A percentile compares a stretch with the other conserved stretches of the same genome.
Evolutionary conservation across 768 basidiomycete genomes (phyloP).

Genomic region (Leucocoprinus birnbaumii): DNA sequence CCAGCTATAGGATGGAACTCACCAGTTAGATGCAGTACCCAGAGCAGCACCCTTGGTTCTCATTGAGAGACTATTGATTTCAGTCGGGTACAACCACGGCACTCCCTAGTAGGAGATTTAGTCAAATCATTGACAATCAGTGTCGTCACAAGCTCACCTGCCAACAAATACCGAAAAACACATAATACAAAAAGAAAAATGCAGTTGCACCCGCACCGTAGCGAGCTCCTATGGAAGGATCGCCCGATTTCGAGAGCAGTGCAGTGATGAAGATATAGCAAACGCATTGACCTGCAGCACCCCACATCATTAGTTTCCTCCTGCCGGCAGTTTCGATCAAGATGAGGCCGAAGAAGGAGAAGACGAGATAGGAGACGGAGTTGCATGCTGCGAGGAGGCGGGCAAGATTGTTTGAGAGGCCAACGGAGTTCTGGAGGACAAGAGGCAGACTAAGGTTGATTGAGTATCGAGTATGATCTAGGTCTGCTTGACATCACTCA

Average conservation of each 20-base stretch:
- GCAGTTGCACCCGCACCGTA: conserved; percentile 43
- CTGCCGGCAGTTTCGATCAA: conserved; percentile 48
- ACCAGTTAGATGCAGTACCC: conserved; percentile 48
- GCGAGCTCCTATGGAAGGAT: conserved; percentile 25
- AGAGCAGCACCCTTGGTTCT: conserved; percentile 47
- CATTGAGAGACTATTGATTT: conserved; percentile 50
- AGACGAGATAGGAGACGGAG: conserved; percentile 46
- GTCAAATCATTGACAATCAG: background rate
- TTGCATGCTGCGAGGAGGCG: conserved; percentile 51
- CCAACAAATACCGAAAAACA: conserved; percentile 52
- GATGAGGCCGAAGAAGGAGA: conserved; percentile 42
- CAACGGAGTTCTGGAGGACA: conserved; percentile 49
- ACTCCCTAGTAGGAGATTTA: conserved; percentile 30
- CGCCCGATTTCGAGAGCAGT: conserved; percentile 33
- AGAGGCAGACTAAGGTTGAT: conserved; percentile 34
- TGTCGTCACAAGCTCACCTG: conserved; percentile 30
- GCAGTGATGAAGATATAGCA: conserved; percentile 44
- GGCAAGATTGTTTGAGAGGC: conserved; percentile 44
- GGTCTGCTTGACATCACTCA: conserved; percentile 16
- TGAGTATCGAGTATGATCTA: background rate
- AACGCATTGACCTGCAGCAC: conserved; percentile 45
- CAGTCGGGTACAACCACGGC: conserved; percentile 49
- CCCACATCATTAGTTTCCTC: conserved; percentile 52
- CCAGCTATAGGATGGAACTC: background rate
- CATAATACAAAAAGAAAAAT: conserved; percentile 50